phyloP scores from a whole-genome alignment of 108 stramenopile species.

The Thalassiosira profunda region DNA sequence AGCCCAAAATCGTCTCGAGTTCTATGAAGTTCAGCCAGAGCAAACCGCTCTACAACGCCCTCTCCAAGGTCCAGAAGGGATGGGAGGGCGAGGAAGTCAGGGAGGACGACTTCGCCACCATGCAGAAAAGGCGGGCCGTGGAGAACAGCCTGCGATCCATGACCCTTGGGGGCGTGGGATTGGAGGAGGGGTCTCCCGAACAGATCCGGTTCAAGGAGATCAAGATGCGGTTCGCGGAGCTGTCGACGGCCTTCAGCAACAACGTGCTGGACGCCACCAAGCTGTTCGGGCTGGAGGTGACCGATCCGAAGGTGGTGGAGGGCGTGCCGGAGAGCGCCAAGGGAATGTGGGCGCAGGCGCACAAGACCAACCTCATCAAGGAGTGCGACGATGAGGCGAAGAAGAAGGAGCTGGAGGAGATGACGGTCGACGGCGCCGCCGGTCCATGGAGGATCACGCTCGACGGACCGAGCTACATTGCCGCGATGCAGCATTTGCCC shows the following conservation, averaged over 20 bases:
- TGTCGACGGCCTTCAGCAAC: conserved; percentile 93
- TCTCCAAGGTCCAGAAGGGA: conserved; percentile 62
- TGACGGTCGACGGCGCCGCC: conserved; percentile 74
- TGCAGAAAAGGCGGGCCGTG: conserved; percentile 87
- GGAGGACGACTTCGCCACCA: conserved; percentile 46
- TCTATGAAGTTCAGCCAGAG: conserved; percentile 91
- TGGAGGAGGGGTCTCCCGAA: conserved; percentile 89
- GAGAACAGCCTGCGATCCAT: conserved; percentile 78
- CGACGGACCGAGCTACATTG: conserved; percentile 95
- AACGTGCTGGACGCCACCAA: conserved; percentile 98
- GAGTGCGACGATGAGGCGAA: conserved; percentile 43
- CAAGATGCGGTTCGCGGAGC: conserved; percentile 85
- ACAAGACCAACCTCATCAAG: conserved; percentile 50
- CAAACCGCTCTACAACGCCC: conserved; percentile 91
- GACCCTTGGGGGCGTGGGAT: conserved; percentile 93
- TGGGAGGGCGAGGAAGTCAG: conserved; percentile 40
- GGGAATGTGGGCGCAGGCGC: conserved; percentile 90
- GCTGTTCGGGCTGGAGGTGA: conserved; percentile 79
- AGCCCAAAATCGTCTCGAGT: conserved; percentile 92
- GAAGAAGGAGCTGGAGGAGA: conserved; percentile 46
- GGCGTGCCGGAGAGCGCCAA: conserved; percentile 94
- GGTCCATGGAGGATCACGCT: conserved; percentile 97
- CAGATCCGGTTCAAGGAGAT: conserved; percentile 93
- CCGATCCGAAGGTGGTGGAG: conserved; percentile 74
- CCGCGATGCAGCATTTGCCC: conserved; percentile 92